Evolutionary conservation across 2,329 filamentous ascomycete genomes (phyloP).

Genomic region (Penicillium sp.): DNA sequence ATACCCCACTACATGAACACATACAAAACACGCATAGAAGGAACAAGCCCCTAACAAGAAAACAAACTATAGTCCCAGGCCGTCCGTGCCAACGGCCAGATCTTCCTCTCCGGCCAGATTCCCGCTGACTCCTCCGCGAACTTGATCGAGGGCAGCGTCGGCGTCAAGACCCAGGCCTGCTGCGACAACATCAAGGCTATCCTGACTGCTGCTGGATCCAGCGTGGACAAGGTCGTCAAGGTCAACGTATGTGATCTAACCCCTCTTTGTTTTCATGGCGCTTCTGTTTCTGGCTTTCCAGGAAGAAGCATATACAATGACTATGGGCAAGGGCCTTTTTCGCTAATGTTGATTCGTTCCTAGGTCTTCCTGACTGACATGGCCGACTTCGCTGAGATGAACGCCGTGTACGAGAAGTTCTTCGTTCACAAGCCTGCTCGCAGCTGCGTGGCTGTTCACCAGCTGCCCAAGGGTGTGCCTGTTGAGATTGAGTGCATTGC

Average conservation of each 20-base stretch:
- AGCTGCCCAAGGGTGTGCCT: conserved; percentile 62
- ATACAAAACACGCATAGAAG: neutral
- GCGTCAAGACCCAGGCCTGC: conserved; percentile 68
- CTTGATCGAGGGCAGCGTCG: conserved; percentile 63
- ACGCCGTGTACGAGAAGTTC: conserved; percentile 68
- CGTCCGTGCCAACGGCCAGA: conserved; percentile 65
- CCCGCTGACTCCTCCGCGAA: conserved; percentile 64
- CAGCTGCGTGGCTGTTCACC: conserved; percentile 62
- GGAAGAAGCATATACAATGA: neutral
- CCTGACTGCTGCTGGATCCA: conserved; percentile 75
- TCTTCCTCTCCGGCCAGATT: conserved; percentile 75
- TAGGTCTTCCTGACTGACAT: conserved; percentile 86
- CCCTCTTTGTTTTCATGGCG: neutral
- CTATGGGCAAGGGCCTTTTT: neutral
- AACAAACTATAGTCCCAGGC: conserved; percentile 50
- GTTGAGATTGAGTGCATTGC: conserved; percentile 67
- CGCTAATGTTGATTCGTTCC: neutral
- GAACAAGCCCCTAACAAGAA: conserved; percentile 1
- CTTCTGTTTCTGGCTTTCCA: neutral
- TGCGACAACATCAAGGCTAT: conserved; percentile 82
- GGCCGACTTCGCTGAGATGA: conserved; percentile 81
- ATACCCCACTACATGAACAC: neutral
- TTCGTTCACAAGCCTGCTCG: conserved; percentile 64
- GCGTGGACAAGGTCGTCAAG: conserved; percentile 80
- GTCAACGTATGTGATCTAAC: conserved; percentile 55